Conservation (phyloP, 768 basidiomycete species). For the Xerocomellus intermedius region DNA sequence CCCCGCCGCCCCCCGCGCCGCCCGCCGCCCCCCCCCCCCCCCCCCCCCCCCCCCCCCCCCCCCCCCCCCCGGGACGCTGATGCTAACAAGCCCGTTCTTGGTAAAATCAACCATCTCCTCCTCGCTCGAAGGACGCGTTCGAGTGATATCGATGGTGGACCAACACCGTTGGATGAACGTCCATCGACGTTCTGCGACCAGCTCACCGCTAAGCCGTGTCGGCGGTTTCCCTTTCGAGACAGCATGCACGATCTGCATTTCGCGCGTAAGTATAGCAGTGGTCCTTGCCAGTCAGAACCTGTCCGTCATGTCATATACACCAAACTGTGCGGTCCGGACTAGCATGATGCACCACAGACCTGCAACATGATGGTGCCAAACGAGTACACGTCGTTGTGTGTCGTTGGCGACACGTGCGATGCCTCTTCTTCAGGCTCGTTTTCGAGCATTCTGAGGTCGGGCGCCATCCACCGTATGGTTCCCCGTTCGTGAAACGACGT, state of each 20-base stretch:
- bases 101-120: too few relatives aligned
- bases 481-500: neutral
- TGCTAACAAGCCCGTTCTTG: too few relatives aligned
- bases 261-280: constrained; percentile 8
- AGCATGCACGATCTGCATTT: constrained; percentile 6
- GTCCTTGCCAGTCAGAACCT: constrained; percentile 7
- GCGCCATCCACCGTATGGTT: neutral
- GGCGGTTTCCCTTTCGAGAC: constrained; percentile 7
- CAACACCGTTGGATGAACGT: too few relatives aligned
- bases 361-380: neutral
- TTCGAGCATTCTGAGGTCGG: neutral
- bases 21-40: too few relatives aligned
- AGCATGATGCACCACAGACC: neutral
- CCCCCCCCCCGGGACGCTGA: too few relatives aligned
- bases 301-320: neutral
- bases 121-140: too few relatives aligned
- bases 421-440: neutral
- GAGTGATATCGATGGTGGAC: too few relatives aligned
- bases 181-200: too few relatives aligned
- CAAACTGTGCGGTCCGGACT: too few relatives aligned
- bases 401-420: neutral
- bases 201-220: too few relatives aligned
- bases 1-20: too few relatives aligned
- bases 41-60: too few relatives aligned
- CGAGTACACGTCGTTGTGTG: constrained; percentile 2